phyloP scores from a whole-genome alignment of 2,329 filamentous ascomycete species.

The Trichoderma sp. region DNA sequence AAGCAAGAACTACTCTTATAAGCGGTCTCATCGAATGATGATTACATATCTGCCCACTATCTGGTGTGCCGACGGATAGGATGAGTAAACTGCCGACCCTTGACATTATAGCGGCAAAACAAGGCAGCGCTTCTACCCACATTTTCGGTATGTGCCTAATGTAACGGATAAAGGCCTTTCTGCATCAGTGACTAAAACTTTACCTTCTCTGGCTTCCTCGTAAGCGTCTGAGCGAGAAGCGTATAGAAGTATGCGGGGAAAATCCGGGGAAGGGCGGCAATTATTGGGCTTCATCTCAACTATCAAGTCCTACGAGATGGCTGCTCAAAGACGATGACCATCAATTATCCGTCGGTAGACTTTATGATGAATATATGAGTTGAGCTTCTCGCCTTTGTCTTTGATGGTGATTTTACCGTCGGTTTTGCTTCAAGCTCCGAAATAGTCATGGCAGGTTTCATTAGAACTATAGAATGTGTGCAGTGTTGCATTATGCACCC shows the following conservation, averaged over 20 bases:
- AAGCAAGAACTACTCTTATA: not conserved
- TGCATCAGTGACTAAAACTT: not conserved
- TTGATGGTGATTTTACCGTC: not conserved
- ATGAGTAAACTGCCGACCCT: slow-evolving; percentile 1
- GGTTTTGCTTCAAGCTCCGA: not conserved
- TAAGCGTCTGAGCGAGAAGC: not conserved
- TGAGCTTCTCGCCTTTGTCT: not conserved
- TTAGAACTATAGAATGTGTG: not conserved
- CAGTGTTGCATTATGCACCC: not conserved
- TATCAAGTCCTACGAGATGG: not conserved
- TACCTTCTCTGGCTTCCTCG: not conserved
- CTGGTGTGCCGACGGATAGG: slow-evolving; percentile 16
- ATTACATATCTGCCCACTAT: not conserved
- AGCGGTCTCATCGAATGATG: not conserved
- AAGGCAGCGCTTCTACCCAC: not conserved
- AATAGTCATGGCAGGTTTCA: not conserved
- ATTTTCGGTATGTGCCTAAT: slow-evolving; percentile 19
- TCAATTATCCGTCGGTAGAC: slow-evolving; percentile 12
- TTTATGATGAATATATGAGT: not conserved
- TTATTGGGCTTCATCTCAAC: not conserved
- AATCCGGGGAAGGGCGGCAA: slow-evolving; percentile 14
- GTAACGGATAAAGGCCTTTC: slow-evolving; percentile 1
- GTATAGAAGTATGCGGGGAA: slow-evolving; percentile 6
- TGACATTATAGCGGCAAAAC: not conserved
- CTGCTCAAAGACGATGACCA: not conserved